These are phyloP conservation scores for Coemansia sp. DNA, from an alignment of 192 early-diverging fungal genomes.

Conservation along the genomic window DNA sequence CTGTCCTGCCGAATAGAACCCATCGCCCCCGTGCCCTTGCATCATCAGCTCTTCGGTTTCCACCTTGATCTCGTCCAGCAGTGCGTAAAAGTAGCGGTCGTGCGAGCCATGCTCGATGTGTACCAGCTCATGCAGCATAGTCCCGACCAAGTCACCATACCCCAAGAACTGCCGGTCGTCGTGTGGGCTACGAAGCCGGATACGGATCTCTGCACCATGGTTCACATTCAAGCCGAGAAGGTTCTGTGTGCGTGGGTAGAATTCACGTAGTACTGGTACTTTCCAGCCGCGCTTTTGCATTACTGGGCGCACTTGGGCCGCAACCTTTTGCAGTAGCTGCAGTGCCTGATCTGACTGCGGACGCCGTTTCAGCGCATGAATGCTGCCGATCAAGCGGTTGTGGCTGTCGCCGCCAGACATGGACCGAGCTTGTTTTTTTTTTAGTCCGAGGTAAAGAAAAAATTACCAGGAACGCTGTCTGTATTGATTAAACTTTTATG, in stretches of 20 bases:
- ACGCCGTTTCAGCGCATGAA: conserved; percentile 32
- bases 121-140: conserved; percentile 51
- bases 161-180: conserved; percentile 20
- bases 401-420: too few relatives aligned
- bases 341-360: conserved; percentile 13
- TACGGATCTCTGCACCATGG: conserved; percentile 35
- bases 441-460: too few relatives aligned
- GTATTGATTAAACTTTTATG: too few relatives aligned
- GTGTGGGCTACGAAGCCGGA: conserved; percentile 33
- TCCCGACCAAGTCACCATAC: conserved; percentile 39
- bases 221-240: conserved; percentile 48
- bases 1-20: conserved; percentile 32
- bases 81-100: conserved; percentile 31
- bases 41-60: conserved; percentile 37
- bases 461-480: too few relatives aligned
- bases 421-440: neutral
- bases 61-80: conserved; percentile 27
- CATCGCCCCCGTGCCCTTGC: conserved; percentile 40
- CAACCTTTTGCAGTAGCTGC: conserved; percentile 27
- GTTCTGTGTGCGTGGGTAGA: conserved; percentile 25
- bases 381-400: conserved; percentile 30
- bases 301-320: conserved; percentile 37
- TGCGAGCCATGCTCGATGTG: conserved; percentile 43
- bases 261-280: conserved; percentile 30
- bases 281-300: conserved; percentile 42